phyloP scores from a whole-genome alignment of 2,329 filamentous ascomycete species.

The Aspergillus candidus region DNA sequence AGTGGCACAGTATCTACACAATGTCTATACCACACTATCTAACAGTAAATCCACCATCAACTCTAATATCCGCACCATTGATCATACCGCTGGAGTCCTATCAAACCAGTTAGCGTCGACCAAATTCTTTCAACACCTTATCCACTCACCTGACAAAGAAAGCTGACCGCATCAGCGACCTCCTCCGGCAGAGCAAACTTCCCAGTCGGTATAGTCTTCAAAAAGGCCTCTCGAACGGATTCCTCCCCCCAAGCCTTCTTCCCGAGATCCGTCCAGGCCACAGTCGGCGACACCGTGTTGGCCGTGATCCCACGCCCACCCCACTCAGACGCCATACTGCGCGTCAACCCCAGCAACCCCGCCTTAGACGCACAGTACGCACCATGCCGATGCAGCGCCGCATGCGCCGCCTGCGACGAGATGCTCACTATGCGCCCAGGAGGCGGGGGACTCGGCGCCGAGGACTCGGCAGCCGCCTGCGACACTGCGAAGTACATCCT shows the following conservation, averaged over 20 bases:
- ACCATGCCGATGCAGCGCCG: constrained; percentile 41
- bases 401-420: constrained; percentile 43
- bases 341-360: constrained; percentile 40
- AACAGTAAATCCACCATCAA: constrained; percentile 38
- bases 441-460: constrained; percentile 16
- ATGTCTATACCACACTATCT: too few relatives aligned
- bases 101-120: constrained; percentile 1
- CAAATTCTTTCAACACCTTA: not conserved
- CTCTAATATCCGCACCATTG: constrained; percentile 36
- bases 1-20: too few relatives aligned
- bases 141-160: constrained; percentile 31
- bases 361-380: constrained; percentile 47
- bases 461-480: constrained; percentile 8
- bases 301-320: constrained; percentile 41
- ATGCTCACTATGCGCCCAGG: constrained; percentile 44
- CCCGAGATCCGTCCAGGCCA: constrained; percentile 44
- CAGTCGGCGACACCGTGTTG: constrained; percentile 43
- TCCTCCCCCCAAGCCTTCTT: constrained; percentile 39
- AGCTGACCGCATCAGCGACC: constrained; percentile 35
- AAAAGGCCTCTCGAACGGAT: constrained; percentile 30
- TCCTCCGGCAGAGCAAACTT: constrained; percentile 36
- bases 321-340: constrained; percentile 46
- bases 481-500: constrained; percentile 33
- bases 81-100: constrained; percentile 38
- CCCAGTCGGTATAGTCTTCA: constrained; percentile 35